phyloP scores from a whole-genome alignment of 1,139 yeast genomes.

The Kluyveromyces marxianus region DNA sequence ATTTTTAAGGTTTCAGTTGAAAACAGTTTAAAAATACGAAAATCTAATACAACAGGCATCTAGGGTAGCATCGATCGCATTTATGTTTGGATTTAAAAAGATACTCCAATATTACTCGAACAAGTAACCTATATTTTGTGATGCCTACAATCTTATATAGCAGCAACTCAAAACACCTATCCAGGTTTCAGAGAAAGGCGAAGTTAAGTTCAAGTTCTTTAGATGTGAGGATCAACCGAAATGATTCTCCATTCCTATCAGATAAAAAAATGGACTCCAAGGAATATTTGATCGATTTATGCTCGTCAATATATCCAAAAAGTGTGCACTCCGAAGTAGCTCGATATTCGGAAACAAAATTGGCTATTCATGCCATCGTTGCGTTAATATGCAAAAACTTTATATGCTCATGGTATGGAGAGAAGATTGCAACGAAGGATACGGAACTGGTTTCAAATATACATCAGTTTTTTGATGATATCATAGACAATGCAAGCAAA shows the following conservation, averaged over 20 bases:
- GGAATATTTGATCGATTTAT: conserved; percentile 22
- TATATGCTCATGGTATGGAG: conserved; percentile 26
- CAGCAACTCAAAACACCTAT: conserved; percentile 24
- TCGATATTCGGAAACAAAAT: conserved; percentile 10
- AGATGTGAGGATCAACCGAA: not conserved
- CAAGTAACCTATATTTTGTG: too few species aligned
- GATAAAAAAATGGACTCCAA: conserved; percentile 16
- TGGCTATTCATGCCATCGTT: conserved; percentile 20
- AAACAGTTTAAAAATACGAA: too few species aligned
- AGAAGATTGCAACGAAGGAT: conserved; percentile 21
- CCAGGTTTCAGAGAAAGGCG: conserved; percentile 21
- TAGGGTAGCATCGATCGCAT: too few species aligned
- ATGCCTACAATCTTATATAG: conserved; percentile 26
- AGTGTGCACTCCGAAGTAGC: conserved; percentile 12
- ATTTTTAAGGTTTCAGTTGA: too few species aligned
- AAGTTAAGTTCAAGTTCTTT: conserved; percentile 4
- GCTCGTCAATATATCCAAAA: conserved; percentile 21
- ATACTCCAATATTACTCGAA: too few species aligned
- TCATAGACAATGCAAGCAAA: conserved; percentile 8
- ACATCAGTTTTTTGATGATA: conserved; percentile 14
- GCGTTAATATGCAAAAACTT: conserved; percentile 23
- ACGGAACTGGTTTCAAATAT: conserved; percentile 17
- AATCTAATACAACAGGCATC: too few species aligned
- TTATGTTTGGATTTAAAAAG: too few species aligned
- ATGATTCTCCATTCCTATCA: conserved; percentile 17